Evolutionary conservation across 768 basidiomycete genomes (phyloP), one percentile per base, ranked within the genome.

Genomic region (Tylopilus cervinicoccineus): DNA sequence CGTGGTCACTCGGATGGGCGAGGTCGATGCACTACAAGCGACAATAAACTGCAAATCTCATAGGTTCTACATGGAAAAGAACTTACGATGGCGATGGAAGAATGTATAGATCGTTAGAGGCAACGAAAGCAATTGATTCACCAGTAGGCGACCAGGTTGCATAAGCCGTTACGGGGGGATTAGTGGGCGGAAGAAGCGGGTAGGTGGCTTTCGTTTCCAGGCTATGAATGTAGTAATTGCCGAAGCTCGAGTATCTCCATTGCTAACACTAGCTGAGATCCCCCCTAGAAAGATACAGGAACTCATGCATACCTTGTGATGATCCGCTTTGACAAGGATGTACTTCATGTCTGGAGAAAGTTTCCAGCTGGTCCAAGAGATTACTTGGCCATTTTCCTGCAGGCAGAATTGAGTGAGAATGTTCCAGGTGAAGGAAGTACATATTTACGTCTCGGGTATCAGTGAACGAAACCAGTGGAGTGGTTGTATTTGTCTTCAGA

Each of bases 221-320:
- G 56, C 83, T 77, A 69, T 96, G 86, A n/a, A 99, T 76, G 65
- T 91, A 95, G 64, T 93, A 98, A 66, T 94, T 97, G 16, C 88
- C 87, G 61, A 86, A 86, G 47, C 81, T 83, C 6, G 93, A 96
- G 66, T 86, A 78, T 38, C 96, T 83, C 96, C 96, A 99, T 84
- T 94, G 90, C 86, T 93, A 54, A 28, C 32, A 13, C n/a, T 36
- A 9, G 24, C 58, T 46, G 45, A 61, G 40, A 51, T 28, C 24
- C 13, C 16, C 2, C 16, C 2, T n/a, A n/a, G n/a, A 19, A 5
- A 22, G 27, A 48, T 46, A 38, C 23, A 19, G 6, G 23, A 43
- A 12, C 5, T 23, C 27, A 17, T 31, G 53, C 65, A 43, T 51
- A 84, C 92, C 77, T 96, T 94, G 47, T 69, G 67, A 57, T 80